Base-by-base conservation (phyloP, 2,329 filamentous ascomycete species). In the Hypocreales sp. region DNA sequence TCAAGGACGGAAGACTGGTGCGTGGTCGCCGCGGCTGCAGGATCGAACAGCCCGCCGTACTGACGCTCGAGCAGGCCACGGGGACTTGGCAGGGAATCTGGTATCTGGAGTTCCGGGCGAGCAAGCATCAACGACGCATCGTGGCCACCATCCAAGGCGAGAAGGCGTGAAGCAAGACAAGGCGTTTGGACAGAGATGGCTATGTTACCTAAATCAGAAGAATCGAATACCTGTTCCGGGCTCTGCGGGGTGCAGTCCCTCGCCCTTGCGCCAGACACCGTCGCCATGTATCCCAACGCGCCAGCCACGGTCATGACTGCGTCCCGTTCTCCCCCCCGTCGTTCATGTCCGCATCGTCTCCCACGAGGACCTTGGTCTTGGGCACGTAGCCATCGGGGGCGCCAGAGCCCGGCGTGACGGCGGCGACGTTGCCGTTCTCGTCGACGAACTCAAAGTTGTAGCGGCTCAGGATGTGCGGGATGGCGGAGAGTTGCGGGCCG, bases 401-500 rank as follows among this genome's bases (percentile, higher is more conserved):
- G 2, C 66, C 68, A 3, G 70, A 63, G 5, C 84, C 83, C 0
- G 86, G 86, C 4, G 86, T 94, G 16, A 75, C 66, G 3, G 84
- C 82, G 14, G 87, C 80, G 6, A 92, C 76, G 30, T 92, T 77
- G 32, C 84, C 87, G 26, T 82, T 68, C 56, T 98, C 90, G 50
- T 98, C 83, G 24, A 95, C 79, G 42, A 93, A 95, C 48, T 98
- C 86, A 48, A 95, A 95, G 55, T 94, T 92, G 58, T 95, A 98
- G 29, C 84, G 70, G 37, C 84, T 93, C 8, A 98, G 69, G 5
- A 95, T 67, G 50, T 98, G 90, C 1, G 90, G 90, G 31, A 98
- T 95, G 1, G 90, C 90, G 2, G 86, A 92, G 11, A 98, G 72
- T 50, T 98, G 90, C 5, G 90, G 90, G 0, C 90, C 90, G 49